Evolutionary conservation across 495 filamentous ascomycete genomes (phyloP).

Genomic region (Acidiella bohemica): DNA sequence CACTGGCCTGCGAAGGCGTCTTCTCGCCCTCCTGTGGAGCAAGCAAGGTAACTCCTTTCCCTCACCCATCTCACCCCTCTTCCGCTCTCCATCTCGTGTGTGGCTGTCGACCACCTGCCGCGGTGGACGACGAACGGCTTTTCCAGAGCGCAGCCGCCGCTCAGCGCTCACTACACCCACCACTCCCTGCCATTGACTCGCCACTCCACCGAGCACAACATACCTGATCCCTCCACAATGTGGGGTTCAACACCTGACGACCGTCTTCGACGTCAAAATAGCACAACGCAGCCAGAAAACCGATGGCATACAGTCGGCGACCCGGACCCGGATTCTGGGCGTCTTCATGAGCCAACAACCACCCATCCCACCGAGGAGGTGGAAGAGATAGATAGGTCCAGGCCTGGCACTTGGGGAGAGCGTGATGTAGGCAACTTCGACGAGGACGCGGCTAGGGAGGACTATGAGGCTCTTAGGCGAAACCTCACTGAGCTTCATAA

Average conservation of each 20-base stretch:
- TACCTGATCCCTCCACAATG: constrained; percentile 3
- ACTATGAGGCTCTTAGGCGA: constrained; percentile 53
- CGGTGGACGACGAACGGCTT: too few relatives aligned
- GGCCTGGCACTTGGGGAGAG: constrained; percentile 64
- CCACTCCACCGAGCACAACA: background rate
- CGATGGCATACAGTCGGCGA: constrained; percentile 18
- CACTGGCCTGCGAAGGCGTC: too few relatives aligned
- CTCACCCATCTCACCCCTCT: too few relatives aligned
- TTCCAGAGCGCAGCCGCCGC: too few relatives aligned
- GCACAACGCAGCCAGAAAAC: constrained; percentile 2
- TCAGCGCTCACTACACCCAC: too few relatives aligned
- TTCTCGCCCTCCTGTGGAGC: too few relatives aligned
- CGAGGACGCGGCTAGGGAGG: constrained; percentile 51
- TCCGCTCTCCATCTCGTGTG: too few relatives aligned
- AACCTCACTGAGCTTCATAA: constrained; percentile 49
- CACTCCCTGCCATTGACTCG: background rate
- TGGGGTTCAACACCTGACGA: constrained; percentile 11
- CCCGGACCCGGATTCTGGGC: constrained; percentile 3
- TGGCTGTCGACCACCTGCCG: too few relatives aligned
- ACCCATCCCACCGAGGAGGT: constrained; percentile 9
- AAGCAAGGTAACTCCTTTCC: too few relatives aligned
- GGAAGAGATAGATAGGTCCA: constrained; percentile 1
- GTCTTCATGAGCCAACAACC: background rate
- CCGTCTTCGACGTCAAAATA: constrained; percentile 11
- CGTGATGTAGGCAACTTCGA: constrained; percentile 50